These are phyloP conservation scores for Xanthoconium separans DNA, from an alignment of 1,284 basidiomycete genomes.

Conservation along the genomic window DNA sequence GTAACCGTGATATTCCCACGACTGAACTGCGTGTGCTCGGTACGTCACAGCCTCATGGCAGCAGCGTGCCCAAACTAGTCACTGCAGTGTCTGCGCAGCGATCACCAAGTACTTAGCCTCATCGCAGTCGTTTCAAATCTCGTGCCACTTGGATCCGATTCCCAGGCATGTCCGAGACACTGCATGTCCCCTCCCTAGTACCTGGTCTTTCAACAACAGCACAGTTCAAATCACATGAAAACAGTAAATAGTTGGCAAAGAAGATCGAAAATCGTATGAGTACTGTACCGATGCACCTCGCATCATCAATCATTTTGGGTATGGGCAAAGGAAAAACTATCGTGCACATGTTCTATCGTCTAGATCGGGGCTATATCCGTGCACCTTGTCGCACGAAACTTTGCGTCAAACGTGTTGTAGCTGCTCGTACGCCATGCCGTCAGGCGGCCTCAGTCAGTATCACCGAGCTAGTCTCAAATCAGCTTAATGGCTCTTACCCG, in stretches of 20 bases:
- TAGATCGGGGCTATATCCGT: slow-evolving; percentile 35
- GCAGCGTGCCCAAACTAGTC: slow-evolving; percentile 11
- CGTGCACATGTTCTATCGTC: slow-evolving; percentile 27
- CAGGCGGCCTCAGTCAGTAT: slow-evolving; percentile 22
- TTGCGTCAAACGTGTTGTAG: slow-evolving; percentile 48
- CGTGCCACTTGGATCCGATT: slow-evolving; percentile 13
- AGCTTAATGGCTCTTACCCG: slow-evolving; percentile 53
- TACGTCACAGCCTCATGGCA: slow-evolving; percentile 25
- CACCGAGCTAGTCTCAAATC: slow-evolving; percentile 16
- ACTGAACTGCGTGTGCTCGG: background rate
- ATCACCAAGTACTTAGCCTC: background rate
- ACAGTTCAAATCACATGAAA: slow-evolving; percentile 11
- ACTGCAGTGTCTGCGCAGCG: background rate
- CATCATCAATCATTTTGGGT: slow-evolving; percentile 6
- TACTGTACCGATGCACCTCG: slow-evolving; percentile 15
- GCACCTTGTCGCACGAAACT: slow-evolving; percentile 78
- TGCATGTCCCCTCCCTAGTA: too few relatives aligned
- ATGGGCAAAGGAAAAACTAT: background rate
- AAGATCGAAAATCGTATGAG: slow-evolving; percentile 31
- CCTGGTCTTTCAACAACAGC: slow-evolving; percentile 4
- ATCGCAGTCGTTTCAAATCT: background rate
- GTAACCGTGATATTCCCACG: slow-evolving; percentile 24
- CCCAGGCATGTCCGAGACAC: slow-evolving; percentile 15
- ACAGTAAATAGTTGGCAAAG: slow-evolving; percentile 26
- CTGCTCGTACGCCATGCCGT: slow-evolving; percentile 24